Evolutionary conservation across 1,284 basidiomycete genomes (phyloP), one percentile per base, ranked within the genome.

Genomic region (Somion occarium): DNA sequence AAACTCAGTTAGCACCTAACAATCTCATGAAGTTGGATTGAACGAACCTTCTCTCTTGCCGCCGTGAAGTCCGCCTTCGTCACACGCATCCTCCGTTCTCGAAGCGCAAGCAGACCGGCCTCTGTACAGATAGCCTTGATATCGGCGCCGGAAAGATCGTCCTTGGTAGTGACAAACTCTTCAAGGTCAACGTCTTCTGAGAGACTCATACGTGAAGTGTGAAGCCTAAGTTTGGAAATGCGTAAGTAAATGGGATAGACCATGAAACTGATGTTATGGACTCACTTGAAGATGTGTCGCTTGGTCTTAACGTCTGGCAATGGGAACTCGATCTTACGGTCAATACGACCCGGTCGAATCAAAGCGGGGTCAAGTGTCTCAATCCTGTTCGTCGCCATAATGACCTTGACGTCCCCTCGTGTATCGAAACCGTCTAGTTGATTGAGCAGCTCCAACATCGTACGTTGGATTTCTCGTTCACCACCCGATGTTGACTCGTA

Each of bases 381-480:
- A 59, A 99, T 98, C 72, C 82, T 85, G 73, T 96, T 96, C 37
- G 90, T 93, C 22, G 91, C 91, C 88, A 91, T 90, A 66, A 93
- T 93, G 61, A 98, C 95, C 73, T 99, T 99, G 57, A 99, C 96
- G 67, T 99, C 96, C 26, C 95, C 94, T 53, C 95, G 84, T n/a
- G 93, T 94, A 69, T 99, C 97, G 72, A 99, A 99, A 38, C 97
- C 97, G 65, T 99, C 97, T 42, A 99, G 80, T 70, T 99, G 97
- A 69, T 98, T 99, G 41, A 99, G 80, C 48, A 99, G 79, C 67
- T 99, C 97, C 68, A 99, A 78, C 97, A 99, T 99, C 41, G 97
- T 99, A 53, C 97, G 83, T 69, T 99, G 97, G 59, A 99, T 98
- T 74, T 99, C 97, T 56, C 96, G 87, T 72, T 99, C 96, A 57